Base-by-base conservation (phyloP, 441 rosid species). In the Caryocar brasiliense region DNA sequence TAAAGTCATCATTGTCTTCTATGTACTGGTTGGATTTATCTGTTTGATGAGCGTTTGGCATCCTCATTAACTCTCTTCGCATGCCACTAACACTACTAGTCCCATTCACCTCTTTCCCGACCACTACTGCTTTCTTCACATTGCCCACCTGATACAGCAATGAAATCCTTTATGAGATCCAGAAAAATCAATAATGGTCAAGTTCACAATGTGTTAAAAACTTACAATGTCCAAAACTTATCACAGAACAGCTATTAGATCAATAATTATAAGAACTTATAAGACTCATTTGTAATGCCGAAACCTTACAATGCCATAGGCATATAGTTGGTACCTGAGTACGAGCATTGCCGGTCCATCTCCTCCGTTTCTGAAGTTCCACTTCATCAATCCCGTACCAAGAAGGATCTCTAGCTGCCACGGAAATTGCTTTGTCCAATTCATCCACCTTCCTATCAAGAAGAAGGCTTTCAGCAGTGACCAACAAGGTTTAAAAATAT, bases 371-470 rank as follows among this genome's bases (percentile, higher is more conserved):
- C 61, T 86, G 93, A 56, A 93, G 97, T 70, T 92, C 97, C 35
- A 57, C 65, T 40, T 76, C 82, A 56, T 82, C 74, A 62, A 86
- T 89, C 32, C 99, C 97, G 68, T 82, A 89, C 75, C 72, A 84
- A 35, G 95, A 23, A 65, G 97, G 99, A 68, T 88, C 97, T 68
- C 77, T 78, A 14, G 91, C 89, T 29, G 99, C 99, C 18, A 93
- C 91, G 14, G 75, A 32, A 57, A 93, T 77, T 23, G 97, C 75
- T 62, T 93, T 93, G 64, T 84, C 97, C 76, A 89, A 74, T 73
- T 88, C 95, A 76, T 82, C 96, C 70, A 93, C 91, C 99, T 89
- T 83, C 85, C 84, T 78, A 82, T 79, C 76, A 83, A 56, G 65
- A 80, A 55, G 56, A 51, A 76, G 54, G 37, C 62, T 53, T 55